Evolutionary conservation across 305 asterid genomes (phyloP), one percentile per base, ranked within the genome.

Genomic region (Salvia sclarea): DNA sequence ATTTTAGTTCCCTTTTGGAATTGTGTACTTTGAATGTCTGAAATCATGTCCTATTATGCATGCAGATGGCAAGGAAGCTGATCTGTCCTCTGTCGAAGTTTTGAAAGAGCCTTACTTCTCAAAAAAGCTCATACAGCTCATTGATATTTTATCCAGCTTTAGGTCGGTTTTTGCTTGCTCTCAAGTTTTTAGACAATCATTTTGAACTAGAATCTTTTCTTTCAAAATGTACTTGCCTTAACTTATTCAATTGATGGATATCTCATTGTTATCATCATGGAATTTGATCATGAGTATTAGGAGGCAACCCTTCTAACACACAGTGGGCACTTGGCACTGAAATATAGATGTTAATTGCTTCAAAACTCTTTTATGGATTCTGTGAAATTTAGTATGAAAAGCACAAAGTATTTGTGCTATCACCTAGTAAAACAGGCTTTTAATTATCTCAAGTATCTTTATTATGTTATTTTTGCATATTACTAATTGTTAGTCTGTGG

Each of bases 91-190:
- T 65, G 75, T 82, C 69, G 90, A 85, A 71, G 85, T 73, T 64
- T 79, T 88, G 84, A 76, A 82, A 80, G 96, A 81, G 83, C 98
- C 98, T 13, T 81, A 78, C 76, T 89, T 95, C 71, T 89, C 99
- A 48, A 85, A 80, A 78, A 95, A 95, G 85, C 82, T 95, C 72
- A 79, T 83, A 64, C 81, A 77, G 72, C 97, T 95, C 66, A 84
- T 92, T 73, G 84, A 78, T 66, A 71, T 95, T 73, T 86, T 95
- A 59, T 76, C 95, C 72, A 77, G 53, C 78, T 85, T 85, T 68
- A 89, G 98, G 99, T 95, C 69, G 62, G 92, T 77, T 64, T 73
- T 59, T 59, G 14, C 61, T 72, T 8, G 54, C 55, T 40, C 60
- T 50, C 12, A 37, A 47, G 56, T 72, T 37, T 22, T 69, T 8